Percentiles rank a stretch among this genome's conserved stretches.
Evolutionary conservation across 495 filamentous ascomycete species (phyloP).

Genomic region (Aspergillus nanangensis): DNA sequence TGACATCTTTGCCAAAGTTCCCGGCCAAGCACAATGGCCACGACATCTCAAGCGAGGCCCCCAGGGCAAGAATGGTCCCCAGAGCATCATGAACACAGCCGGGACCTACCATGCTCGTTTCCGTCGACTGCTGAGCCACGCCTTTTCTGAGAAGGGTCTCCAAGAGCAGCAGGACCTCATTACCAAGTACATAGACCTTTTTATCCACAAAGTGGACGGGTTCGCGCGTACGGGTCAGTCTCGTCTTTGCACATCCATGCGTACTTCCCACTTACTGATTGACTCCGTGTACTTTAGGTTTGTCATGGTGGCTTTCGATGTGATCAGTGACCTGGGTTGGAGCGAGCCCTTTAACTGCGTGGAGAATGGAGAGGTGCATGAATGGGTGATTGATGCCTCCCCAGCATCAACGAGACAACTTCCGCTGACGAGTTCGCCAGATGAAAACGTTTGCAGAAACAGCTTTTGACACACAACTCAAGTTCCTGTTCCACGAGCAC

Average conservation of each 20-base stretch:
- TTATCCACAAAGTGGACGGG: slow-evolving; percentile 2
- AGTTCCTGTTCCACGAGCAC: slow-evolving; percentile 3
- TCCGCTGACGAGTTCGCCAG: neutral
- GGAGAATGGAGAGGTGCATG: slow-evolving; percentile 1
- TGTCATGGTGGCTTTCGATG: slow-evolving; percentile 3
- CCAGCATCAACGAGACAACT: neutral
- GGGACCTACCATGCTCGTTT: slow-evolving; percentile 1
- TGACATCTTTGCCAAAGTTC: slow-evolving; percentile 4
- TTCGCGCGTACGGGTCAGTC: neutral
- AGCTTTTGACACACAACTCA: slow-evolving; percentile 1
- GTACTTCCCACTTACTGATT: too few relatives aligned
- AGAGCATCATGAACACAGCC: slow-evolving; percentile 5
- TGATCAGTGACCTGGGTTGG: slow-evolving; percentile 4
- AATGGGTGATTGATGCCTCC: neutral
- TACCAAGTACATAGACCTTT: slow-evolving; percentile 2
- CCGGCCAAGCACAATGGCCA: slow-evolving; percentile 1
- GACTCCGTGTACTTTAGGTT: neutral
- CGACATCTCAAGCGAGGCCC: neutral
- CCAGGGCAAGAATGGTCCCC: neutral
- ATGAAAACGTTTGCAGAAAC: slow-evolving; percentile 4
- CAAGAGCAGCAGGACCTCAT: slow-evolving; percentile 3
- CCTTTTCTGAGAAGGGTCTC: slow-evolving; percentile 4
- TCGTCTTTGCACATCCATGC: too few relatives aligned
- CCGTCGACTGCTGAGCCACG: slow-evolving; percentile 1
- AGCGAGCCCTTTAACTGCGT: slow-evolving; percentile 4